Evolutionary conservation across 176 grass and related monocot genomes (phyloP).

Genomic region (Carex littledalei): DNA sequence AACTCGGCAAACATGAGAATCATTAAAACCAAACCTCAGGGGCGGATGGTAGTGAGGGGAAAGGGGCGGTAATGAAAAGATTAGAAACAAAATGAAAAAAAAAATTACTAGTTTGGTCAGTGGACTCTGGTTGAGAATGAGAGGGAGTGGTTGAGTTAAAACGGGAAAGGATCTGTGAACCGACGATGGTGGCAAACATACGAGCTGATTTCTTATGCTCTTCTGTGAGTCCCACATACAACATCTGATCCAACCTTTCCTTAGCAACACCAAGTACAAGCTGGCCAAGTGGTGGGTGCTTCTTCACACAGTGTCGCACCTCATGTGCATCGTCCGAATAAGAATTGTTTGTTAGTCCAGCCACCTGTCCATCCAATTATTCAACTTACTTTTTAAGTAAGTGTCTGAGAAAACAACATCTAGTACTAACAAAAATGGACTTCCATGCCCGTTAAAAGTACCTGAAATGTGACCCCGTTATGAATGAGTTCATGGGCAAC

Average conservation of each 20-base stretch:
- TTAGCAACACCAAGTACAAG: constrained; percentile 89
- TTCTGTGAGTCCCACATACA: constrained; percentile 86
- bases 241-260: constrained; percentile 82
- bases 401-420: background rate
- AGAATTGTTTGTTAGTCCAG: constrained; percentile 95
- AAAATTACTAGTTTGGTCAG: constrained; percentile 41
- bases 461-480: constrained; percentile 97
- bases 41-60: background rate
- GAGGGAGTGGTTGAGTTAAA: constrained; percentile 43
- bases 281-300: constrained; percentile 64
- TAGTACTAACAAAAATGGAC: background rate
- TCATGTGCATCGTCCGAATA: constrained; percentile 54
- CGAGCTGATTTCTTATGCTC: constrained; percentile 88
- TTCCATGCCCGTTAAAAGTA: background rate
- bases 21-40: background rate
- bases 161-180: constrained; percentile 85
- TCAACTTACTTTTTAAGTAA: background rate
- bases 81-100: background rate
- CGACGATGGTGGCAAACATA: constrained; percentile 94
- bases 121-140: constrained; percentile 39
- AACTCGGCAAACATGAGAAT: background rate
- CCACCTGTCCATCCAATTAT: constrained; percentile 42
- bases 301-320: constrained; percentile 73
- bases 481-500: constrained; percentile 93
- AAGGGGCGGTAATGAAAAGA: background rate